Evolutionary conservation across 345 rosid genomes (phyloP), one percentile per base, ranked within the genome.

Genomic region (Eucalyptus pauciflora): DNA sequence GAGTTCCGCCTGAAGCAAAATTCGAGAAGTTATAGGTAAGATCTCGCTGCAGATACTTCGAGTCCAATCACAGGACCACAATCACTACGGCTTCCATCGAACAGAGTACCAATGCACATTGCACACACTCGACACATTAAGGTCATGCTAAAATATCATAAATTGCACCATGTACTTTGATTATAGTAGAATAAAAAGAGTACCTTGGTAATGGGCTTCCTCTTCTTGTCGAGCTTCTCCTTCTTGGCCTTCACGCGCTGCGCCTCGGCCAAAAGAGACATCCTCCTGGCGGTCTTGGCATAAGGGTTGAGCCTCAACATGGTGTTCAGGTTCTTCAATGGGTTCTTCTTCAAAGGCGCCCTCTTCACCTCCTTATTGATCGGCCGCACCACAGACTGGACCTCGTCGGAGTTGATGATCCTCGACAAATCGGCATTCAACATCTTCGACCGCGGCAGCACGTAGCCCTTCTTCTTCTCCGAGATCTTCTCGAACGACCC

Each of bases 341-440:
- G 89, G 90, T 89, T 89, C 90, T 89, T 89, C 88, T 89, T 89
- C 90, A 89, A 6, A 15, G 86, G 31, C 24, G 90, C 90, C 62
- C 88, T 86, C 90, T 86, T 89, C 31, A 89, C 87, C 7, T 86
- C 90, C 90, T 85, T 89, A 46, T 89, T 89, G 31, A 89, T 89
- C 14, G 90, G 90, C 64, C 88, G 86, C 79, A 92, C 92, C 6
- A 92, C 93, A 24, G 92, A 91, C 90, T 93, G 94, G 41, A 93
- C 94, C 91, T 93, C 94, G 87, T 93, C 93, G n/a, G 92, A 91
- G 86, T 93, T 93, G 88, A 93, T 93, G 81, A 93, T 89, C 50
- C 90, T 85, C 16, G 90, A 64, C 13, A 89, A 71, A n/a, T 89
- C 90, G 64, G 90, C 90, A 89, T 89, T 89, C 71, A 88, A 86